A percentile compares a stretch with the other conserved stretches of the same genome.
These are phyloP conservation scores for Trametes pubescens DNA, from an alignment of 1,284 basidiomycete species.

Conservation along the genomic window DNA sequence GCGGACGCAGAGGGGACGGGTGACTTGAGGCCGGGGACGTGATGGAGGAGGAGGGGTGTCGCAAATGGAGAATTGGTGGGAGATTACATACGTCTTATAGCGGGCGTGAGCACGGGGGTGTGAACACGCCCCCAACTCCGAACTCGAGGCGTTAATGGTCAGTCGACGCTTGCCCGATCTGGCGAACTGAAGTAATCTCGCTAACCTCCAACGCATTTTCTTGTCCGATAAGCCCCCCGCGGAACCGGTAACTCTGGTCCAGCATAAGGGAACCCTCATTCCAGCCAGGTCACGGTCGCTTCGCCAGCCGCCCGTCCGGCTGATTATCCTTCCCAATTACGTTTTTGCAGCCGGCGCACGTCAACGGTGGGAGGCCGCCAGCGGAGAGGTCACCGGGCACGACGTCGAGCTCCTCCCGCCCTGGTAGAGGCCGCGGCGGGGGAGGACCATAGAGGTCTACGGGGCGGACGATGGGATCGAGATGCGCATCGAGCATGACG, in stretches of 20 bases:
- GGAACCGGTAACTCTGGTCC: conserved; percentile 19
- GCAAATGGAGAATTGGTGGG: conserved; percentile 39
- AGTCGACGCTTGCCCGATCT: conserved; percentile 28
- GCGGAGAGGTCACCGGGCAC: conserved; percentile 15
- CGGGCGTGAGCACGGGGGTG: conserved; percentile 31
- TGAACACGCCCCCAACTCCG: conserved; percentile 35
- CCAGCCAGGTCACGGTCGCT: conserved; percentile 26
- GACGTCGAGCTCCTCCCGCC: conserved; percentile 2
- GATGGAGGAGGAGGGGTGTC: conserved; percentile 43
- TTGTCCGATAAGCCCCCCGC: conserved; percentile 26
- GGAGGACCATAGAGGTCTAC: background rate
- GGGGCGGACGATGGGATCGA: conserved; percentile 8
- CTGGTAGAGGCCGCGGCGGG: background rate
- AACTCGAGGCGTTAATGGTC: conserved; percentile 33
- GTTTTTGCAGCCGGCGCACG: conserved; percentile 21
- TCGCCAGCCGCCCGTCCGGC: conserved; percentile 21
- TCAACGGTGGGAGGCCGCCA: conserved; percentile 15
- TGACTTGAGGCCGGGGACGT: conserved; percentile 38
- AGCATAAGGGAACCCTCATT: conserved; percentile 16
- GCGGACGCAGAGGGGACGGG: conserved; percentile 36
- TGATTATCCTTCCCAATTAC: conserved; percentile 30
- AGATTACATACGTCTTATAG: conserved; percentile 43
- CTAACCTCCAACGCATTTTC: conserved; percentile 23
- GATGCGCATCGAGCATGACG: conserved; percentile 12
- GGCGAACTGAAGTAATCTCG: conserved; percentile 31